These are phyloP conservation scores for Phyllachora maydis DNA, from an alignment of 2,329 filamentous ascomycete species.

Conservation along the genomic window DNA sequence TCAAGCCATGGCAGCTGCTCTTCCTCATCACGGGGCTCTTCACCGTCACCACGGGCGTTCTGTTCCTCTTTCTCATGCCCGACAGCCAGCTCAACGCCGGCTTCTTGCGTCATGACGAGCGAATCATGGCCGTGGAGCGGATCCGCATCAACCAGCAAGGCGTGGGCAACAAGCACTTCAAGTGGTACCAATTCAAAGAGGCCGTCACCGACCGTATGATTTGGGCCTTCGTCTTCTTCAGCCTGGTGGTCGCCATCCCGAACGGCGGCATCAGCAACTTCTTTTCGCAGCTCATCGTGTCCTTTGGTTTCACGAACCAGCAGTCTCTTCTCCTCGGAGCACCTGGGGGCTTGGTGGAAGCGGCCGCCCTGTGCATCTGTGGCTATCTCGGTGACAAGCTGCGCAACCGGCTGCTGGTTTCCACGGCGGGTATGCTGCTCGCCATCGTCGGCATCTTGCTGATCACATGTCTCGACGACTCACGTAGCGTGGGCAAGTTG, in stretches of 20 bases:
- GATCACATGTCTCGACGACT: slow-evolving; percentile 38
- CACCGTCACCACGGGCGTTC: slow-evolving; percentile 22
- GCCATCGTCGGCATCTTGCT: slow-evolving; percentile 40
- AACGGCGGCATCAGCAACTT: slow-evolving; percentile 15
- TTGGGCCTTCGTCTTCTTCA: slow-evolving; percentile 15
- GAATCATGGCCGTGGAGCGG: slow-evolving; percentile 26
- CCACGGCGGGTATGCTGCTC: slow-evolving; percentile 25
- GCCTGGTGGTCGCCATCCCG: slow-evolving; percentile 14
- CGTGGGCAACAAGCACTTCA: slow-evolving; percentile 49
- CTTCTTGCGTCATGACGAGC: slow-evolving; percentile 35
- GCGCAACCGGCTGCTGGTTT: slow-evolving; percentile 34
- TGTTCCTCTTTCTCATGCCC: slow-evolving; percentile 27
- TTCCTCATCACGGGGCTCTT: slow-evolving; percentile 31
- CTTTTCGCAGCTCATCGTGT: slow-evolving; percentile 19
- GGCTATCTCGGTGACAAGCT: slow-evolving; percentile 32
- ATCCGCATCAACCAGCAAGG: slow-evolving; percentile 46
- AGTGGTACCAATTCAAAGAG: slow-evolving; percentile 34
- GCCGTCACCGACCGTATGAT: slow-evolving; percentile 15
- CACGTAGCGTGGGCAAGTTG: slow-evolving; percentile 34
- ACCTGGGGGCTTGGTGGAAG: slow-evolving; percentile 42
- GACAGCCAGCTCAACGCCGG: slow-evolving; percentile 17
- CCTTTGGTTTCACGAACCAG: slow-evolving; percentile 42
- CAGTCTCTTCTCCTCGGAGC: slow-evolving; percentile 43
- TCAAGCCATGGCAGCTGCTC: slow-evolving; percentile 46
- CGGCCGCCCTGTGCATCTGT: slow-evolving; percentile 8